Evolutionary conservation across 305 asterid species (phyloP).

Genomic region (Ilex paraguariensis): DNA sequence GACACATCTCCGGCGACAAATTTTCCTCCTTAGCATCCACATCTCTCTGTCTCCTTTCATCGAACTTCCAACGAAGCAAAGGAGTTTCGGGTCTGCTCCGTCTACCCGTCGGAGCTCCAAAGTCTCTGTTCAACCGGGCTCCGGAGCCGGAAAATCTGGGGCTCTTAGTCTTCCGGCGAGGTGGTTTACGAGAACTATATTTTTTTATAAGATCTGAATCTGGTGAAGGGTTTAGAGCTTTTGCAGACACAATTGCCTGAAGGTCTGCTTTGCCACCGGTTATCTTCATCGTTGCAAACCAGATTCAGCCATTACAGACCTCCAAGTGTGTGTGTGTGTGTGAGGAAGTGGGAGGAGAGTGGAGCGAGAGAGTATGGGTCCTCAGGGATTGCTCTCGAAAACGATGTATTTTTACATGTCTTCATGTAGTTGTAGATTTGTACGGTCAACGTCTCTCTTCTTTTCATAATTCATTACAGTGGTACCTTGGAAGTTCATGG

Average conservation of each 20-base stretch:
- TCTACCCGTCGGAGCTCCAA: conserved; percentile 33
- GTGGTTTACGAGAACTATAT: conserved; percentile 36
- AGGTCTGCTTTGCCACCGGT: conserved; percentile 33
- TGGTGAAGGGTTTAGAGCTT: conserved; percentile 27
- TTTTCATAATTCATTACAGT: no score
- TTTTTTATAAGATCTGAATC: conserved; percentile 53
- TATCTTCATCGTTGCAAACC: conserved; percentile 47
- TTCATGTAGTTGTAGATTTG: no score
- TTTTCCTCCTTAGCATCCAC: conserved; percentile 22
- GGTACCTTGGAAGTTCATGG: no score
- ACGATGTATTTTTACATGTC: no score
- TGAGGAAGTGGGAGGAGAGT: no score
- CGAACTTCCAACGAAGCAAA: conserved; percentile 69
- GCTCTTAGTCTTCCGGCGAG: conserved; percentile 55
- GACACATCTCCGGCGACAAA: conserved; percentile 30
- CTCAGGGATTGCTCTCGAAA: no score
- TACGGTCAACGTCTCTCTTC: no score
- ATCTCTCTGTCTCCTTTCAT: conserved; percentile 31
- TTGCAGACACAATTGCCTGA: conserved; percentile 21
- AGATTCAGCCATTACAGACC: conserved; percentile 47
- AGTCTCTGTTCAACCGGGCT: conserved; percentile 53
- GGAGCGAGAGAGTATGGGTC: no score
- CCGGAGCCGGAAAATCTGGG: conserved; percentile 37
- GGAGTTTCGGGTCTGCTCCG: conserved; percentile 80
- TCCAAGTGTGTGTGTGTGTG: neutral